Base-by-base conservation (phyloP, 805 yeast genomes). In the Metschnikowia cerradonensis region DNA sequence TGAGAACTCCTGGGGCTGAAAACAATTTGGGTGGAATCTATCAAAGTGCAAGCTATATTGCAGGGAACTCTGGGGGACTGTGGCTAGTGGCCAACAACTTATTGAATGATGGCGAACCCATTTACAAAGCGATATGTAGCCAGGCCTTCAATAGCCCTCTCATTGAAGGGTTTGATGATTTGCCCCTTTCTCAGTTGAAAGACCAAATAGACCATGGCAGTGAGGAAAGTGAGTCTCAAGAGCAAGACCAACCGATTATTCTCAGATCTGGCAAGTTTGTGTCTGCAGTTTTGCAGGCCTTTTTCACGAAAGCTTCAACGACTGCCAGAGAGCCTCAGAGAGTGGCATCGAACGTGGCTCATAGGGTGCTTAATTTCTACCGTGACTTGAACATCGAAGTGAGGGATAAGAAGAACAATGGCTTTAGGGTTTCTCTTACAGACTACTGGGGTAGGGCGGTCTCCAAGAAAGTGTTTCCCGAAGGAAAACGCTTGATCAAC, bases 41-140 rank as follows among this genome's bases (percentile, higher is more conserved):
- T 19, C 88, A 84, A 57, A 67, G 79, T 6, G 52, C 82, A 0
- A 67, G 78, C 14, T 84, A 85, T 60, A 69, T 85, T 10, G 77
- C 81, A 0, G 90, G 90, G 0, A 75, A 83, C 1, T 83, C 89
- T 2, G 90, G 90, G 1, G 91, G 90, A 0, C 77, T 85, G 42
- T 85, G 91, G 90, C 65, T 83, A 7, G 79, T 85, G 1, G 77
- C 84, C 65, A 70, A 70, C 49, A 68, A 65, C 45, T 66, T 64
- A 26, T 60, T 69, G 1, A 66, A 67, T 46, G 72, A 70, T 51
- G 64, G 62, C 30, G 54, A 46, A 7, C 71, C 72, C 6, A 53
- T 68, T 26, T 35, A 52, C 34, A 52, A 47, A 2, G 51, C 51
- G 1, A 66, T 46, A 33, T 55, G 57, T 22, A 51, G 42, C 3